phyloP scores from a whole-genome alignment of 176 grass and related monocot genomes.

The Musa beccarii region DNA sequence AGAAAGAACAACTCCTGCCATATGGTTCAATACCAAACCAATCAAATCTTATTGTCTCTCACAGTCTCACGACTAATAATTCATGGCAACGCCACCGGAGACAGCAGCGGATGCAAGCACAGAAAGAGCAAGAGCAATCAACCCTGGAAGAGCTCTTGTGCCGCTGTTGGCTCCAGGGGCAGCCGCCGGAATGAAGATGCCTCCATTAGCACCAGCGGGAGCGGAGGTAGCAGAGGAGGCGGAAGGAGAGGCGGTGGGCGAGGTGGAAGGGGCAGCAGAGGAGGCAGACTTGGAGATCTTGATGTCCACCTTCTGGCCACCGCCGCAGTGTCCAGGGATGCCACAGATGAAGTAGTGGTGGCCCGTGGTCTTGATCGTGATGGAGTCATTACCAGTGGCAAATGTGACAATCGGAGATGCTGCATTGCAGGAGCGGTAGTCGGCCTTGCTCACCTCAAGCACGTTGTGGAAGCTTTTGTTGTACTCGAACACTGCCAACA shows the following conservation, averaged over 20 bases:
- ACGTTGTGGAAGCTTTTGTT: neutral
- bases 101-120: neutral
- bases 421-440: conserved; percentile 14
- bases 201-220: neutral
- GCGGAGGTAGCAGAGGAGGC: too few species aligned
- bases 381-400: neutral
- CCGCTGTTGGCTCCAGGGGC: neutral
- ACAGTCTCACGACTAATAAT: too few species aligned
- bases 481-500: conserved; percentile 26
- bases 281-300: neutral
- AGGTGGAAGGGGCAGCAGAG: neutral
- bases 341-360: neutral
- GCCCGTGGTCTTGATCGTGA: neutral
- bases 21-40: too few species aligned
- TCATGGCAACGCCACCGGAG: neutral
- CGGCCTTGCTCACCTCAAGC: conserved; percentile 25
- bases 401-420: neutral
- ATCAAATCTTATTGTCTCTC: too few species aligned
- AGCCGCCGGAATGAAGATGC: neutral
- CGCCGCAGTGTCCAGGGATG: neutral
- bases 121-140: neutral
- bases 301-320: neutral
- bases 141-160: neutral
- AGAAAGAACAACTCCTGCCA: too few species aligned
- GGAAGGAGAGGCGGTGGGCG: too few species aligned